Percentiles rank a stretch among this genome's conserved stretches.
Evolutionary conservation across 1,284 basidiomycete genomes (phyloP).

Genomic region (Pascua sp.): DNA sequence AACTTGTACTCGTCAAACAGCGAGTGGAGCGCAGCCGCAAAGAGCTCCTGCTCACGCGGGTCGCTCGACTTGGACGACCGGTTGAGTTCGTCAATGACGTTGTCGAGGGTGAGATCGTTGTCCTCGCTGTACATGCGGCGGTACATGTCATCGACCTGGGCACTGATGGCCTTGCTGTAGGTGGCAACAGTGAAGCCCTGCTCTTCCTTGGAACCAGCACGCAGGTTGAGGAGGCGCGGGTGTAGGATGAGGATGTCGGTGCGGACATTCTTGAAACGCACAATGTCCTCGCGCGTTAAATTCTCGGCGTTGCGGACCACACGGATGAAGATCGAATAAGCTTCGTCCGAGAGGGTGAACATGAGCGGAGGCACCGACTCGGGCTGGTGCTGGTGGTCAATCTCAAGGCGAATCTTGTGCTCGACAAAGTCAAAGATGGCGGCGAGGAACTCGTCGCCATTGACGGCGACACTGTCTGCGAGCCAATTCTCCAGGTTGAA

Average conservation of each 20-base stretch:
- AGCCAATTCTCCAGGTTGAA: slow-evolving; percentile 96
- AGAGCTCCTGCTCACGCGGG: slow-evolving; percentile 86
- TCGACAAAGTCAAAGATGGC: slow-evolving; percentile 83
- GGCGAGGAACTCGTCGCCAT: slow-evolving; percentile 81
- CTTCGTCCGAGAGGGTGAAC: slow-evolving; percentile 54
- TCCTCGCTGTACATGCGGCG: slow-evolving; percentile 95
- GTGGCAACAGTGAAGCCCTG: slow-evolving; percentile 87
- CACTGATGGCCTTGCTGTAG: slow-evolving; percentile 84
- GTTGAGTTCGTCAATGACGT: slow-evolving; percentile 83
- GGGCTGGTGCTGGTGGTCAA: slow-evolving; percentile 58
- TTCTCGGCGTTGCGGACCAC: slow-evolving; percentile 64
- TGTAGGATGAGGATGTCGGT: slow-evolving; percentile 93
- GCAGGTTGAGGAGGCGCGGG: slow-evolving; percentile 93
- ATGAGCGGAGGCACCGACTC: slow-evolving; percentile 64
- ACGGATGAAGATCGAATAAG: slow-evolving; percentile 86
- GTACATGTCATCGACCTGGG: slow-evolving; percentile 92
- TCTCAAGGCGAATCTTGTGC: slow-evolving; percentile 84
- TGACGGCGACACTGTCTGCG: slow-evolving; percentile 72
- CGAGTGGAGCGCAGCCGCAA: slow-evolving; percentile 98
- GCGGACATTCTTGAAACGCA: slow-evolving; percentile 86
- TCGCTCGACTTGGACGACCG: slow-evolving; percentile 79
- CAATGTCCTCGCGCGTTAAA: slow-evolving; percentile 65
- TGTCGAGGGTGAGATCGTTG: slow-evolving; percentile 80
- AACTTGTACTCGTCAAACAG: slow-evolving; percentile 99
- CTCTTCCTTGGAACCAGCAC: slow-evolving; percentile 80